Percentiles rank a stretch among this genome's conserved stretches.
Evolutionary conservation across 352 stramenopile genomes (phyloP).

Genomic region (Globisporangium acanthophoron): DNA sequence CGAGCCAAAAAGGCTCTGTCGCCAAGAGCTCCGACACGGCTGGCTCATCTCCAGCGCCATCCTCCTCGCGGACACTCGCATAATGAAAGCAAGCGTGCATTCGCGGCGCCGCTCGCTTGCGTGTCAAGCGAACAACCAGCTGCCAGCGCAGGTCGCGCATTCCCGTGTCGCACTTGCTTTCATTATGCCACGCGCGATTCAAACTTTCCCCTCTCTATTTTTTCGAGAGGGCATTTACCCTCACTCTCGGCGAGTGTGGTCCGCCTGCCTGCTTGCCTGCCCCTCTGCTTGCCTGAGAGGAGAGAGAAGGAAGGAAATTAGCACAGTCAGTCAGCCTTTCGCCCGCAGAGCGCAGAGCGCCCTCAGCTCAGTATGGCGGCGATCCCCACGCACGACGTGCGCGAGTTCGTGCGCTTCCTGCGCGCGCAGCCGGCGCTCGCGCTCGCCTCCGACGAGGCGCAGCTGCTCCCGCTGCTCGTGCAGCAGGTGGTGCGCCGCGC

Average conservation of each 20-base stretch:
- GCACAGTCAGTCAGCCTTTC: background rate
- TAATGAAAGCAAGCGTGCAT: background rate
- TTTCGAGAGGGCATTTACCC: too few relatives aligned
- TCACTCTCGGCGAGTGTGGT: too few relatives aligned
- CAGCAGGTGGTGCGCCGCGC: constrained; percentile 16
- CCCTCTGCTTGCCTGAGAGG: too few relatives aligned
- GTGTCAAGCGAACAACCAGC: background rate
- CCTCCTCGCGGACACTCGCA: background rate
- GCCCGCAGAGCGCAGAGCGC: too few relatives aligned
- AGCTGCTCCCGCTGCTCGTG: constrained; percentile 11
- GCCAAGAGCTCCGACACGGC: too few relatives aligned
- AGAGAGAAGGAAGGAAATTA: background rate
- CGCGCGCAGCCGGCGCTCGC: constrained; percentile 12
- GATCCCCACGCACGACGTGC: constrained; percentile 14
- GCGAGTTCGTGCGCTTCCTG: constrained; percentile 16
- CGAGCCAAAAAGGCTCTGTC: too few relatives aligned
- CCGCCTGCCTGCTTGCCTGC: too few relatives aligned
- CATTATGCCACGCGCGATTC: background rate
- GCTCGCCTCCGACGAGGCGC: constrained; percentile 8
- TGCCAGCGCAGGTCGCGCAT: background rate
- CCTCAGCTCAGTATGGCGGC: constrained; percentile 5
- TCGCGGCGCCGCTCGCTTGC: background rate
- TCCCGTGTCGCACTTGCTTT: background rate
- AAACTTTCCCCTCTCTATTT: too few relatives aligned
- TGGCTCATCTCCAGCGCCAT: background rate